Evolutionary conservation across 2,329 filamentous ascomycete genomes (phyloP), one percentile per base, ranked within the genome.

Genomic region (Sporothrix phasma): DNA sequence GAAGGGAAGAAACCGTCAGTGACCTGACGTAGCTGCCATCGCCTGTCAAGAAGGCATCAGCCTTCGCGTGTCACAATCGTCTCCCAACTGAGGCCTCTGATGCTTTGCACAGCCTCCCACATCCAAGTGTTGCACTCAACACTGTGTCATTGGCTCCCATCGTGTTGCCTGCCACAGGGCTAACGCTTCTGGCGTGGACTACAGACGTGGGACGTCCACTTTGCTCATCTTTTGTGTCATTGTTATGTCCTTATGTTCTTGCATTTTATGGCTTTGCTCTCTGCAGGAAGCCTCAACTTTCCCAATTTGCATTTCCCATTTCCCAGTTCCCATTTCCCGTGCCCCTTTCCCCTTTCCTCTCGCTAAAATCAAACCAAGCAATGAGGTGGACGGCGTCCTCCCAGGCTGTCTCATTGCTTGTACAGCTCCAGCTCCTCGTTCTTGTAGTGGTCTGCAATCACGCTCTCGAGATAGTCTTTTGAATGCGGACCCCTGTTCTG

Each of bases 401-500:
- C 41, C n/a, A 2, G 15, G 24, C n/a, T 5, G 3, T 10, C 31
- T 65, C 63, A 56, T 17, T 63, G 54, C 29, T n/a, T 24, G 34
- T 66, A 67, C n/a, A 70, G 47, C 43, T 67, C 68, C 11, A 69
- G 19, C 17, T 70, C 68, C 5, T 70, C 68, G 43, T 66, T 68
- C 61, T 71, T 71, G 66, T 72, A 72, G 61, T 72, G 70, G 51
- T 72, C 71, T 15, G 69, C 67, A n/a, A 71, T 69, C 31, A 72
- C 67, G 43, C 67, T 69, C 58, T 71, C 69, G 17, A 72, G 69
- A 43, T 72, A 69, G 41, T 70, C 68, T 47, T 67, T 66, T 22
- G 70, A 71, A 60, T 76, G 73, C 22, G 75, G 73, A 5, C 74
- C 75, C 26, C 64, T 66, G 61, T 5, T 2, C 39, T 29, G 51